Evolutionary conservation across 2,329 filamentous ascomycete genomes (phyloP), one percentile per base, ranked within the genome.

Genomic region (Fusarium brevicatenulatum): DNA sequence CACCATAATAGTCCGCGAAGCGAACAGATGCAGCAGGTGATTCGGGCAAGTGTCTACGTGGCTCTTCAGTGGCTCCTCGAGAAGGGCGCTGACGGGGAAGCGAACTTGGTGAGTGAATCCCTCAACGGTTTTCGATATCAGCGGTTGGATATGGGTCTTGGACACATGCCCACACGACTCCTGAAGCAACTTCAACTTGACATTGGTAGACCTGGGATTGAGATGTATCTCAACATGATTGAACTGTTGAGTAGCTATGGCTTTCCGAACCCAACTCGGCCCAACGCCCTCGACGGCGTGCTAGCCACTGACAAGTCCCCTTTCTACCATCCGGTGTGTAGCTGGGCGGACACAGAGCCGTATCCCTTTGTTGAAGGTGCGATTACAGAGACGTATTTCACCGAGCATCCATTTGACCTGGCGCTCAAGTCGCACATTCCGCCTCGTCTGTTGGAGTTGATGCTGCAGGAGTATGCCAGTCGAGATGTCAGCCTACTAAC

Each of bases 41-140:
- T 25, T 4, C 28, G 32, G 49, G 42, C 7, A 32, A 18, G 4
- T 21, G 19, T 42, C 30, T 50, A 40, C 10, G 16, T 42, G 11
- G 36, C 28, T n/a, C 23, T 71, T 36, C 18, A 49, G 23, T 71
- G 69, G 63, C 39, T 71, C 9, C 54, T 71, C 8, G 40, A 71
- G 15, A 68, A 52, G 42, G 54, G 57, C 9, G 39, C 55, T 12
- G 30, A 62, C 25, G 50, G 23, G 6, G 43, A 28, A 50, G 36
- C 49, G 10, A n/a, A 19, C 40, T 30, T 15, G 25, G n/a, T 11
- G 4, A 34, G 47, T 50, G 47, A 50, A 21, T 47, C 19, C 1
- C 23, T 46, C 0, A 46, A 46, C 9, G 44, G 44, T 2, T 47
- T 47, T 47, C 44, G 25, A 0, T 47, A 47, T 21, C 12, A 8